Evolutionary conservation across 106 monocot genomes (phyloP).

Genomic region (Xerophyta viscosa): DNA sequence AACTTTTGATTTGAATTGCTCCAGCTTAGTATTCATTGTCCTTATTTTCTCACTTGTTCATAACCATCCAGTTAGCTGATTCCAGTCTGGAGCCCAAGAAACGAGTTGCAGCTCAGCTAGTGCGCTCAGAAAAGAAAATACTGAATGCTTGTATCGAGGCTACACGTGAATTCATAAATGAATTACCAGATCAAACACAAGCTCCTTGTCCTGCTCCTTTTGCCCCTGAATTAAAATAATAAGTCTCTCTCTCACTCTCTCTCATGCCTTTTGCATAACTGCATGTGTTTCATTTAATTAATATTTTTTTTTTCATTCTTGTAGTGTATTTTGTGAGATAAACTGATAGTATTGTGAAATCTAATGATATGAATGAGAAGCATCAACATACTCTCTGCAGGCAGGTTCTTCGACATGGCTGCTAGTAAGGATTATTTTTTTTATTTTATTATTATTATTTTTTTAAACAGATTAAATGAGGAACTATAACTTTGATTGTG

Average conservation of each 20-base stretch:
- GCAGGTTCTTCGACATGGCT: too few relatives aligned
- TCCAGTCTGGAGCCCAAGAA: slow-evolving; percentile 63
- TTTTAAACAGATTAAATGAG: too few relatives aligned
- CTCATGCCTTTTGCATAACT: too few relatives aligned
- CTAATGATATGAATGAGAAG: too few relatives aligned
- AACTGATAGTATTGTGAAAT: too few relatives aligned
- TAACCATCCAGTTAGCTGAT: slow-evolving; percentile 78
- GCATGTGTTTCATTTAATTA: too few relatives aligned
- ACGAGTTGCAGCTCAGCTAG: slow-evolving; percentile 64
- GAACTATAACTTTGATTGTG: too few relatives aligned
- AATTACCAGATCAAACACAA: slow-evolving; percentile 71
- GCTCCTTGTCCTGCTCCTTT: slow-evolving; percentile 94
- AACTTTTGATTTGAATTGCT: slow-evolving; percentile 1
- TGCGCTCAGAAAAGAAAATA: slow-evolving; percentile 87
- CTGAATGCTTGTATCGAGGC: slow-evolving; percentile 66
- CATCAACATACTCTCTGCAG: too few relatives aligned
- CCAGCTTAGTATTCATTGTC: neutral
- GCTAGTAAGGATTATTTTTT: too few relatives aligned
- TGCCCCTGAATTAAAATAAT: slow-evolving; percentile 78
- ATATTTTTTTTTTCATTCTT: too few relatives aligned
- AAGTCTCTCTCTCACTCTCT: slow-evolving; percentile 8
- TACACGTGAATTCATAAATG: slow-evolving; percentile 49
- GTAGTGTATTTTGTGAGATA: too few relatives aligned
- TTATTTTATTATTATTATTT: too few relatives aligned
- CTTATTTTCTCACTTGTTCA: slow-evolving; percentile 6